Conservation (phyloP, 805 yeast genomes). For the Saturnispora saitoi region DNA sequence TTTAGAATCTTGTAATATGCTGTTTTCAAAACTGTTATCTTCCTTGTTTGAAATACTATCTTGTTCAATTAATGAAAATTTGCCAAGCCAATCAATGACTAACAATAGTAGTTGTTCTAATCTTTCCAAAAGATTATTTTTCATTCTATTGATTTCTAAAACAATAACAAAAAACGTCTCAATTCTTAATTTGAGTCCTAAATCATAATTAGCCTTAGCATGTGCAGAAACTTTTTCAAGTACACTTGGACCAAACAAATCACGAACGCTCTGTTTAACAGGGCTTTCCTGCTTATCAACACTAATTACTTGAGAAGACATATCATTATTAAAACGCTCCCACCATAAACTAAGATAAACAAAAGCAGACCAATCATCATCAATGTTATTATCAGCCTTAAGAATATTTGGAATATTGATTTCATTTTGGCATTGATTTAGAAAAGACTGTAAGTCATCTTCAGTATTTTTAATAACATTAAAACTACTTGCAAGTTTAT, state of each 20-base stretch:
- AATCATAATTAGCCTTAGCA: not conserved
- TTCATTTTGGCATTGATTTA: not conserved
- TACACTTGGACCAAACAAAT: slow-evolving; percentile 12
- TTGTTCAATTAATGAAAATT: slow-evolving; percentile 9
- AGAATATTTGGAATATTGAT: not conserved
- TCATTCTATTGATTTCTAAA: slow-evolving; percentile 15
- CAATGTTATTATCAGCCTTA: not conserved
- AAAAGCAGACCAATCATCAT: slow-evolving; percentile 50
- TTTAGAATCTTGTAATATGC: not conserved
- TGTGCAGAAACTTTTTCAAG: not conserved
- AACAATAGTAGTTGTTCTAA: slow-evolving; percentile 13
- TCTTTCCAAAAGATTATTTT: slow-evolving; percentile 13
- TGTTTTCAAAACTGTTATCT: too few species aligned
- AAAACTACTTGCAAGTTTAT: not conserved
- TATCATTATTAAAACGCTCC: slow-evolving; percentile 30
- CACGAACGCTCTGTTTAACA: slow-evolving; percentile 4
- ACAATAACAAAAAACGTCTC: slow-evolving; percentile 23
- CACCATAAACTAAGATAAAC: slow-evolving; percentile 54
- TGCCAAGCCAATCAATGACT: slow-evolving; percentile 12
- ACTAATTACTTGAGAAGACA: not conserved
- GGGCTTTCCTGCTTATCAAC: not conserved
- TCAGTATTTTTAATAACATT: not conserved
- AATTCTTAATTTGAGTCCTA: slow-evolving; percentile 14
- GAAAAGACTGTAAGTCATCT: not conserved
- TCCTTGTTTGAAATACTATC: not conserved